Evolutionary conservation across 176 grass and related monocot genomes (phyloP).

Genomic region (Themeda triandra): DNA sequence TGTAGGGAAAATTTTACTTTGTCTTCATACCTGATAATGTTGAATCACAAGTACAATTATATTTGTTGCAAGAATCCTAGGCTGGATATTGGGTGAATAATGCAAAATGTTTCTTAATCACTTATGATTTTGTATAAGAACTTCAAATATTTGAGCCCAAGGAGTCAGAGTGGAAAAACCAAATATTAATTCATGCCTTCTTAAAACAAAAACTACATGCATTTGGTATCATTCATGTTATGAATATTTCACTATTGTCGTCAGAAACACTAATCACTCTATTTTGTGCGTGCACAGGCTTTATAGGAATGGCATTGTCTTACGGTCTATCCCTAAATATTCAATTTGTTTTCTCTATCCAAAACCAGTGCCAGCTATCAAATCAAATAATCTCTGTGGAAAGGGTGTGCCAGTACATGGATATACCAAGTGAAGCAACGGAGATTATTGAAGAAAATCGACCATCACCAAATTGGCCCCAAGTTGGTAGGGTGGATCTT

Average conservation of each 20-base stretch:
- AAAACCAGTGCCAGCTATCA: conserved; percentile 77
- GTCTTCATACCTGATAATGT: not conserved
- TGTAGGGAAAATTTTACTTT: not conserved
- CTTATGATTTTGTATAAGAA: not conserved
- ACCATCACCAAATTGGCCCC: conserved; percentile 68
- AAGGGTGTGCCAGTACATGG: conserved; percentile 90
- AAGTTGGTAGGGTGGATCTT: conserved; percentile 66
- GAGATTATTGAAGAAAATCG: conserved; percentile 62
- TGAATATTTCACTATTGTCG: not conserved
- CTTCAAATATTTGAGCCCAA: not conserved
- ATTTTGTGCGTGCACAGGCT: conserved; percentile 46
- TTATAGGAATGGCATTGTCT: conserved; percentile 91
- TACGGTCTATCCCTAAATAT: conserved; percentile 90
- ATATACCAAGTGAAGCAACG: conserved; percentile 67
- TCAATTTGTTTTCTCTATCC: conserved; percentile 69
- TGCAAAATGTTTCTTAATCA: not conserved
- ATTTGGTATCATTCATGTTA: not conserved
- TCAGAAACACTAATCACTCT: conserved; percentile 1
- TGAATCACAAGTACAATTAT: not conserved
- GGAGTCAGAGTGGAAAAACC: not conserved
- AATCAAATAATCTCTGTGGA: conserved; percentile 94
- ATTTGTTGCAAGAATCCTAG: not conserved
- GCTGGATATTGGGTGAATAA: conserved; percentile 16
- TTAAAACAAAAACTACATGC: not conserved
- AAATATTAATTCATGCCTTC: not conserved